A percentile compares a stretch with the other conserved stretches of the same genome.
phyloP scores from a whole-genome alignment of 192 early-diverging fungal species.

The Coemansia nantahalensis region DNA sequence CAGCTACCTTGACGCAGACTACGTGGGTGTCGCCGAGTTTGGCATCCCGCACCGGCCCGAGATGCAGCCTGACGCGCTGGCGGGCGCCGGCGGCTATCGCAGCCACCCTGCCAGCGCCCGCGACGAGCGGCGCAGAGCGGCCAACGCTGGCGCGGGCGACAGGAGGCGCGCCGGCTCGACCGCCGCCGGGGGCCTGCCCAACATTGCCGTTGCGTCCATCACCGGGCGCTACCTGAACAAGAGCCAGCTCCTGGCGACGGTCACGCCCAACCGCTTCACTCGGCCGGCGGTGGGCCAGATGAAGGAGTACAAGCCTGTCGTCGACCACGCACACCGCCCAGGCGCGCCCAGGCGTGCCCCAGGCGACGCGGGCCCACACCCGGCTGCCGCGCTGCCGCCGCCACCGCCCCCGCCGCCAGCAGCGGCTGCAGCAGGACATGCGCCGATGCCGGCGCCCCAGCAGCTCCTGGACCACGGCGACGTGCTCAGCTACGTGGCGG shows the following conservation, averaged over 20 bases:
- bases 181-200: constrained; percentile 5
- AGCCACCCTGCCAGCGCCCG: neutral
- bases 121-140: neutral
- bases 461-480: constrained; percentile 41
- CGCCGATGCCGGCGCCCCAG: neutral
- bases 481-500: constrained; percentile 44
- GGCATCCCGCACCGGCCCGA: constrained; percentile 56
- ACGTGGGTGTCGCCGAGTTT: constrained; percentile 72
- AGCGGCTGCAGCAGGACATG: neutral
- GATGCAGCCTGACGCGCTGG: neutral
- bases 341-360: constrained; percentile 1
- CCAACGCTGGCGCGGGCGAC: neutral
- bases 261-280: constrained; percentile 29
- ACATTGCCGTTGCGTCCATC: constrained; percentile 31
- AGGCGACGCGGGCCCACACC: constrained; percentile 1
- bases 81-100: neutral
- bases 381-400: neutral
- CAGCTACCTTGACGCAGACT: constrained; percentile 71
- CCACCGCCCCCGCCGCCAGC: constrained; percentile 7
- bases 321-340: constrained; percentile 22
- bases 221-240: constrained; percentile 34
- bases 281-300: constrained; percentile 11
- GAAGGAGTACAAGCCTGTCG: constrained; percentile 27
- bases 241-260: constrained; percentile 29
- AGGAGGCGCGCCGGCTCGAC: neutral